A percentile compares a stretch with the other conserved stretches of the same genome.
phyloP scores from a whole-genome alignment of 768 basidiomycete genomes.

The Xanthoconium stramineum region DNA sequence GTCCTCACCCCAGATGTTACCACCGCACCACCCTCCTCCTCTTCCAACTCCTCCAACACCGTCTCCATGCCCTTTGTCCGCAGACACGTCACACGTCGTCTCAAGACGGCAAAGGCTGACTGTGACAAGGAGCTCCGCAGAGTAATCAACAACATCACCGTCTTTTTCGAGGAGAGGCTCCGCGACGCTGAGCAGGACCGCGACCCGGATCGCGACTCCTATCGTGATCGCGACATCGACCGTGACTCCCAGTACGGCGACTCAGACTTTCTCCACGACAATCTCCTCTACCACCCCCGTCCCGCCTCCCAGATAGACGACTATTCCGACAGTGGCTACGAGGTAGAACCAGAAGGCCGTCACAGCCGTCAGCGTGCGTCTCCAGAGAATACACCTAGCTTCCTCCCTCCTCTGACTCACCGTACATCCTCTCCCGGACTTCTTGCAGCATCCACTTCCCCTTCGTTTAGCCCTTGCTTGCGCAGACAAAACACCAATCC shows the following conservation, averaged over 20 bases:
- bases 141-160: constrained; percentile 90
- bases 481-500: constrained; percentile 64
- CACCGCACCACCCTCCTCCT: constrained; percentile 14
- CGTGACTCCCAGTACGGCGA: constrained; percentile 59
- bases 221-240: constrained; percentile 46
- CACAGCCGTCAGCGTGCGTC: constrained; percentile 78
- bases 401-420: constrained; percentile 47
- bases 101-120: constrained; percentile 90
- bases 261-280: constrained; percentile 54
- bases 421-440: constrained; percentile 53
- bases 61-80: constrained; percentile 92
- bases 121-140: constrained; percentile 96
- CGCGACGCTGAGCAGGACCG: constrained; percentile 66
- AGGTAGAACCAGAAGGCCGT: constrained; percentile 59
- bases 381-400: constrained; percentile 40
- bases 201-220: constrained; percentile 61
- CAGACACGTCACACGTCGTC: constrained; percentile 88
- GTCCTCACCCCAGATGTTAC: constrained; percentile 65
- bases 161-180: constrained; percentile 90
- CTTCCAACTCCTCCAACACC: constrained; percentile 64
- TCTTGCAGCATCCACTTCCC: constrained; percentile 63
- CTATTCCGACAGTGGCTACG: constrained; percentile 81
- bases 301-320: constrained; percentile 63
- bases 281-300: constrained; percentile 56
- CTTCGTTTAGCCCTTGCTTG: constrained; percentile 59